These are phyloP conservation scores for Phialophora verrucosa DNA, from an alignment of 2,329 filamentous ascomycete genomes.

Conservation along the genomic window DNA sequence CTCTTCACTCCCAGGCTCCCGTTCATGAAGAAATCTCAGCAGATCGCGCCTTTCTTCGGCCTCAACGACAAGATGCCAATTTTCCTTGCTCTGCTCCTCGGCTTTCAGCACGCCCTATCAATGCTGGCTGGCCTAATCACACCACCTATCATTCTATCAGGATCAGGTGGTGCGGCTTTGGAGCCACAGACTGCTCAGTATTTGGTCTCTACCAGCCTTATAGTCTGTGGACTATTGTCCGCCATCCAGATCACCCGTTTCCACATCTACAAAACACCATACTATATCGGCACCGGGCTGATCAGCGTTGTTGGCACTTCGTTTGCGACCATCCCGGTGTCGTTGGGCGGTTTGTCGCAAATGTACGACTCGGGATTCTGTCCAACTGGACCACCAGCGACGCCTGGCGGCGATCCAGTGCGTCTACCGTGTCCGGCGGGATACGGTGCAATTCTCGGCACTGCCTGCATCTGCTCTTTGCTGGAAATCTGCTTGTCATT, in stretches of 20 bases:
- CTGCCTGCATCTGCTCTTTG: conserved; percentile 52
- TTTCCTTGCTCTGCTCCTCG: conserved; percentile 68
- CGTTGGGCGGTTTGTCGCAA: conserved; percentile 64
- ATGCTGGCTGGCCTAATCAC: conserved; percentile 68
- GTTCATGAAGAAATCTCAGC: conserved; percentile 70
- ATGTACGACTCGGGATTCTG: conserved; percentile 70
- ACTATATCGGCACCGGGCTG: conserved; percentile 68
- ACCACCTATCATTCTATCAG: conserved; percentile 68
- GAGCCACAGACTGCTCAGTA: conserved; percentile 62
- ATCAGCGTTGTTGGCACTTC: conserved; percentile 72
- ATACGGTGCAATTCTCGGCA: conserved; percentile 69
- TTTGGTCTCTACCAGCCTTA: conserved; percentile 71
- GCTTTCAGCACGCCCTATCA: conserved; percentile 71
- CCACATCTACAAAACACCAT: conserved; percentile 66
- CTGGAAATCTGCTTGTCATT: conserved; percentile 70
- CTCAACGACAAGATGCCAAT: conserved; percentile 71
- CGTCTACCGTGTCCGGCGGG: conserved; percentile 67
- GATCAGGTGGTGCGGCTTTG: conserved; percentile 63
- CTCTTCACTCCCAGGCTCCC: conserved; percentile 84
- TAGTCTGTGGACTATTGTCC: conserved; percentile 69
- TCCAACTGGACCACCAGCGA: conserved; percentile 45
- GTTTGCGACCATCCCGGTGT: conserved; percentile 70
- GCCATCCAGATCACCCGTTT: conserved; percentile 70
- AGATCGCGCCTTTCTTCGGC: conserved; percentile 70
- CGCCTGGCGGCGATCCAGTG: conserved; percentile 57